Base-by-base conservation (phyloP, 768 basidiomycete genomes). In the Tylopilus sp. region DNA sequence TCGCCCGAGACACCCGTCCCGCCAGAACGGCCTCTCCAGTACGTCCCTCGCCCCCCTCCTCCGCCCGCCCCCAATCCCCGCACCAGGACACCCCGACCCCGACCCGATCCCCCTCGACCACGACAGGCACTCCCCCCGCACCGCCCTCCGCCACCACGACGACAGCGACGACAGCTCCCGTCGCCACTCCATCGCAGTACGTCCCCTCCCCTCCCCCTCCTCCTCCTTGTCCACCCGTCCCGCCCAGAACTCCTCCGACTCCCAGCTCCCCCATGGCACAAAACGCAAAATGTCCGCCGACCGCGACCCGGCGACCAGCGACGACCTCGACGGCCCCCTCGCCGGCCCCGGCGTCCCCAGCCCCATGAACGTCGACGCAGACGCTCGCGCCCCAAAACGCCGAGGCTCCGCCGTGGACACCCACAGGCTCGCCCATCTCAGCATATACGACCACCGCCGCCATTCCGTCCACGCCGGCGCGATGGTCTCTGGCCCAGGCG, bases 281-380 rank as follows among this genome's bases (percentile, higher is more conserved):
- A 92, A 92, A 69, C 81, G 91, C 60, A 93, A 93, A 73, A 85
- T 90, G 77, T 90, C 89, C 22, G 74, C 78, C 57, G 88, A 89
- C 75, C 78, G 81, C 51, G 72, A 72, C 47, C 68, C 68, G 24
- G 73, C 80, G 21, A 73, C 79, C 28, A 77, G 77, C 44, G 84
- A 85, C 59, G 87, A 88, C 59, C 71, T 79, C 45, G 88, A 89
- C 63, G 72, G 83, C 6, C 83, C 84, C 55, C 74, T 90, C 47
- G 76, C 79, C 38, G 88, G 86, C 17, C 84, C 84, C 45, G 87
- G 87, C 33, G 74, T 85, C 41, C 80, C 83, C 19, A 84, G 81
- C 54, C 74, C 72, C 52, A 83, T 83, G 75, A 74, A 74, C 59
- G 63, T 82, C 43, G 83, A 86, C 65, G 59, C 73, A 29, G 85